A percentile compares a stretch with the other conserved stretches of the same genome.
These are phyloP conservation scores for Geranium incanum DNA, from an alignment of 441 rosid genomes.

Conservation along the genomic window DNA sequence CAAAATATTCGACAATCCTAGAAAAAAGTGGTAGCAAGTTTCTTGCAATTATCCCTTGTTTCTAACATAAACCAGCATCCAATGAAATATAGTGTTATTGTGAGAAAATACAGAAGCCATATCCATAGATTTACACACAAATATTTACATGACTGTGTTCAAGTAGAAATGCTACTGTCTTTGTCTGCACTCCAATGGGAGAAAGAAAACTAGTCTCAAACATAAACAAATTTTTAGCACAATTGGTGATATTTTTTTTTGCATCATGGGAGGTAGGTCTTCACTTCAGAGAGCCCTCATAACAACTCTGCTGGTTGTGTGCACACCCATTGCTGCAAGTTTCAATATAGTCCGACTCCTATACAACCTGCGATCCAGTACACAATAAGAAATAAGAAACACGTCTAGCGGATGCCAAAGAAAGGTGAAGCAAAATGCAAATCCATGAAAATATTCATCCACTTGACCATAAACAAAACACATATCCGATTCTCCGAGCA, in stretches of 20 bases:
- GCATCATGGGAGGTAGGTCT: neutral
- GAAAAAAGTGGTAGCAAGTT: too few relatives aligned
- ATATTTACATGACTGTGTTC: neutral
- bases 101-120: neutral
- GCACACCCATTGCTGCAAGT: conserved; percentile 67
- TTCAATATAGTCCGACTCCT: conserved; percentile 48
- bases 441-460: too few relatives aligned
- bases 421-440: neutral
- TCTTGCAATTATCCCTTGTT: too few relatives aligned
- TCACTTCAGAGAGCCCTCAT: conserved; percentile 39
- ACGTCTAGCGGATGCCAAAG: neutral
- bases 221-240: neutral
- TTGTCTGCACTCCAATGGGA: neutral
- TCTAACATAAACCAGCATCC: too few relatives aligned
- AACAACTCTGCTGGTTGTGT: conserved; percentile 52
- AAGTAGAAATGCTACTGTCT: too few relatives aligned
- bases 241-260: too few relatives aligned
- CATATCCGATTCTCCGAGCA: too few relatives aligned
- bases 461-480: too few relatives aligned
- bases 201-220: neutral
- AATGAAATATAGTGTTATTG: too few relatives aligned
- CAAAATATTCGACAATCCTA: too few relatives aligned
- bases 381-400: neutral
- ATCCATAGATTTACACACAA: too few relatives aligned
- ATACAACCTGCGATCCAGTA: conserved; percentile 41